Percentiles rank a stretch among this genome's conserved stretches.
phyloP scores from a whole-genome alignment of 805 yeast species.

The Candida quercuum region DNA sequence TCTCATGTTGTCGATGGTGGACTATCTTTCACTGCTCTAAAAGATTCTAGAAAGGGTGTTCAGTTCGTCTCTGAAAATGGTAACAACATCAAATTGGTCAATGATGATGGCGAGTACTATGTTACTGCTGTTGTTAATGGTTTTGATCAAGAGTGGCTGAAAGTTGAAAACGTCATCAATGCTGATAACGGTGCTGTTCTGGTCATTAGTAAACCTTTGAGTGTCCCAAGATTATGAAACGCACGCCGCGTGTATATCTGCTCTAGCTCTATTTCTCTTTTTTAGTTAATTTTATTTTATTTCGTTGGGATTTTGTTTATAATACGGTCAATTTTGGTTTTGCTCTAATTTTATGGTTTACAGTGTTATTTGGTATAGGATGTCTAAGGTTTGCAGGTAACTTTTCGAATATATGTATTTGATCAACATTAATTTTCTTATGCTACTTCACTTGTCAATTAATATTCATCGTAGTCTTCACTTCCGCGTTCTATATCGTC shows the following conservation, averaged over 20 bases:
- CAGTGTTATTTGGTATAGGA: too few relatives aligned
- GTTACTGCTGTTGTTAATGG: constrained; percentile 27
- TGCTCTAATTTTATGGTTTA: too few relatives aligned
- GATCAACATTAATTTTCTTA: too few relatives aligned
- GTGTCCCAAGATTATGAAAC: not conserved
- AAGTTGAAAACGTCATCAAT: constrained; percentile 29
- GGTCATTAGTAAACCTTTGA: constrained; percentile 28
- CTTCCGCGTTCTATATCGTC: constrained; percentile 11
- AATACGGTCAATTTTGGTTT: not conserved
- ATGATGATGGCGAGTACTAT: constrained; percentile 29
- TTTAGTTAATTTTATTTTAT: not conserved
- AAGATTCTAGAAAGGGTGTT: constrained; percentile 23
- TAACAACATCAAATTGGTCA: constrained; percentile 31
- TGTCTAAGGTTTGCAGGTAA: too few relatives aligned
- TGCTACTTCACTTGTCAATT: too few relatives aligned
- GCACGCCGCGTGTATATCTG: not conserved
- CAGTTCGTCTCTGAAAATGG: constrained; percentile 28
- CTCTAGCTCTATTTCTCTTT: not conserved
- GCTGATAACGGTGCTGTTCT: constrained; percentile 43
- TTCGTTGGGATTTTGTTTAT: not conserved
- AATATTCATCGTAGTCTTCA: too few relatives aligned
- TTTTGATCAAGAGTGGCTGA: constrained; percentile 29
- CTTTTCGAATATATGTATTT: too few relatives aligned
- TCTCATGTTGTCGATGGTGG: constrained; percentile 51
- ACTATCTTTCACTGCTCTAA: constrained; percentile 18